Base-by-base conservation (phyloP, 2,329 filamentous ascomycete genomes). In the Huntiella savannae region DNA sequence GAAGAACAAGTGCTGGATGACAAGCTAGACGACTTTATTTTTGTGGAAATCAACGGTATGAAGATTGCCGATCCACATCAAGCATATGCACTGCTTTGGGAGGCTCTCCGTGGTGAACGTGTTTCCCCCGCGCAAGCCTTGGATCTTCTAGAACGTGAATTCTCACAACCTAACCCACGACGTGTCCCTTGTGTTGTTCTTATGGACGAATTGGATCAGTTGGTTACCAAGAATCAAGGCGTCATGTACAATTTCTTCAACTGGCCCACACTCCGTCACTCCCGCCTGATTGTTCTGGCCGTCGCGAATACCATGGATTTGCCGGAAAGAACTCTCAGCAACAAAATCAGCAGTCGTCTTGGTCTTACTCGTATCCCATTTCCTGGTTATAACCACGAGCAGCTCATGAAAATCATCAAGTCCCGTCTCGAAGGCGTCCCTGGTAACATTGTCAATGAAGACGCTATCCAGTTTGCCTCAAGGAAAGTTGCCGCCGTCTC, bases 221-320 rank as follows among this genome's bases (percentile, higher is more conserved):
- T 98, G 5, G 92, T 98, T 4, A 98, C 91, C 10, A 91, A 88
- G 58, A 96, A 94, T 56, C 92, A 98, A 60, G 88, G 84, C n/a
- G 91, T 98, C 63, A 98, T 98, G 91, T 98, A 98, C 66, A 98
- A 98, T 62, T 98, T 98, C 62, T 98, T 98, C 72, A 98, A 98
- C 58, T 98, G 91, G 91, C 91, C 91, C 3, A 82, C 84, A 8
- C 68, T 96, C 46, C 75, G 83, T 43, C 87, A 98, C 61, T 94
- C 85, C 46, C 77, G 87, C 42, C 70, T 98, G 39, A 95, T 98
- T 59, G 92, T 98, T 5, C 75, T 98, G 5, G 92, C 92, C 8
- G 91, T 98, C 13, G 92, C 91, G 45, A 98, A 98, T 61, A 98
- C 91, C 17, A 98, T 98, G 91, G 91, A 98, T 63, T 65, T 98